phyloP scores from a whole-genome alignment of 768 basidiomycete species.

The Dentipellis sp. region DNA sequence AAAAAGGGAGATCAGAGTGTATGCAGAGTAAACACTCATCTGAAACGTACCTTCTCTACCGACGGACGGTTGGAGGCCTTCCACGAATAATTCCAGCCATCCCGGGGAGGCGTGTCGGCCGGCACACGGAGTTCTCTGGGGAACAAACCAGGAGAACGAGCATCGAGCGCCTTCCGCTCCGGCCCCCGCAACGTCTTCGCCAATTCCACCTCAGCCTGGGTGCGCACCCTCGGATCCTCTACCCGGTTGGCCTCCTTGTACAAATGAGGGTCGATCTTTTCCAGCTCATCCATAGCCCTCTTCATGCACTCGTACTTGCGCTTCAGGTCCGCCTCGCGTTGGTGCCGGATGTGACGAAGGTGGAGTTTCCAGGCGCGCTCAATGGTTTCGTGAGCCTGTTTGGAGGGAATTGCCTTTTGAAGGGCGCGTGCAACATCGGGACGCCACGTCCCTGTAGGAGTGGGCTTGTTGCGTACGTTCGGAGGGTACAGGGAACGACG shows the following conservation, averaged over 20 bases:
- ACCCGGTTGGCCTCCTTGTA: conserved; percentile 65
- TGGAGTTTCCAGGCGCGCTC: conserved; percentile 85
- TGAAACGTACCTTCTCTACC: no score
- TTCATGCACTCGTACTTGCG: conserved; percentile 79
- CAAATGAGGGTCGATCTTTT: conserved; percentile 41
- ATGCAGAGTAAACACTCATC: no score
- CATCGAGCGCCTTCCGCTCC: conserved; percentile 66
- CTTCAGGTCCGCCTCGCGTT: conserved; percentile 55
- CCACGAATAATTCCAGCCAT: conserved; percentile 87
- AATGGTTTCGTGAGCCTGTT: conserved; percentile 87
- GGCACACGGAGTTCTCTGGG: conserved; percentile 84
- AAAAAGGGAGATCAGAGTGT: no score
- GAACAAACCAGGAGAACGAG: conserved; percentile 71
- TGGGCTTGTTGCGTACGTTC: conserved; percentile 58
- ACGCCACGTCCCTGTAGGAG: conserved; percentile 80
- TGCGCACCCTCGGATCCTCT: conserved; percentile 66
- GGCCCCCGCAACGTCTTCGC: conserved; percentile 53
- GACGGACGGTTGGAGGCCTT: conserved; percentile 29
- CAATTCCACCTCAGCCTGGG: conserved; percentile 43
- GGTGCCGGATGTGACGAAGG: conserved; percentile 63
- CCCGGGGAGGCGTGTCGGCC: conserved; percentile 72
- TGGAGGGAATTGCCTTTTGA: conserved; percentile 77
- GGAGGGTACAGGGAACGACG: conserved; percentile 75
- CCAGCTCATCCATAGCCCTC: conserved; percentile 77
- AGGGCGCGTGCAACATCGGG: conserved; percentile 70